Evolutionary conservation across 257 asterid species (phyloP).

Genomic region (Primulina eburnea): DNA sequence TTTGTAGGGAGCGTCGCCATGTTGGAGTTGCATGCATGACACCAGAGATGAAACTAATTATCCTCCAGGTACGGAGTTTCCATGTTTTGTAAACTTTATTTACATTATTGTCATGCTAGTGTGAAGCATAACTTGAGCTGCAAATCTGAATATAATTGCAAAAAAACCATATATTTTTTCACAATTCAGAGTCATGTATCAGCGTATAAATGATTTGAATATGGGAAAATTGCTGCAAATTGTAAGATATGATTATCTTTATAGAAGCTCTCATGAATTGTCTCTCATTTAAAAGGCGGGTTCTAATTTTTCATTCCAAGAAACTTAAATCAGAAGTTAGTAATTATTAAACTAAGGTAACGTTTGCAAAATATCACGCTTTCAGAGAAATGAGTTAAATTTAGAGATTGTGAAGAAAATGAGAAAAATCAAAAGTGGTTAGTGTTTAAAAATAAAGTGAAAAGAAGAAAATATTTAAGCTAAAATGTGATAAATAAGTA

Average conservation of each 20-base stretch:
- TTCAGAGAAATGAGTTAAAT: no score
- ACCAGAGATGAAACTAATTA: slow-evolving; percentile 64
- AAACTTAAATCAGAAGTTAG: no score
- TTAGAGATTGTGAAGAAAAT: no score
- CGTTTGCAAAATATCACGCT: no score
- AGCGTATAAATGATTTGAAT: background rate
- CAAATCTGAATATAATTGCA: background rate
- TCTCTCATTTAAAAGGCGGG: background rate
- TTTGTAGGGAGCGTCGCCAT: slow-evolving; percentile 75
- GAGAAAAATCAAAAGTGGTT: no score
- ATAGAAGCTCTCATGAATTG: background rate
- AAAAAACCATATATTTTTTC: background rate
- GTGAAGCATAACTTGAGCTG: background rate
- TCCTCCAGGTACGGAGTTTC: slow-evolving; percentile 55
- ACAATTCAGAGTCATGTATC: background rate
- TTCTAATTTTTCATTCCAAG: no score
- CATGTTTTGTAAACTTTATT: background rate
- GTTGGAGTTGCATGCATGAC: slow-evolving; percentile 78
- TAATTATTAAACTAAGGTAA: no score
- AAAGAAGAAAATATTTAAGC: no score
- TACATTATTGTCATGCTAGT: background rate
- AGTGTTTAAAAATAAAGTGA: no score
- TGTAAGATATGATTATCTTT: background rate
- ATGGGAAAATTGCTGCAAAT: background rate
- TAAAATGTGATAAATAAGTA: no score